Evolutionary conservation across 495 filamentous ascomycete species (phyloP), one percentile per base, ranked within the genome.

Genomic region (Penicillium verhagenii): DNA sequence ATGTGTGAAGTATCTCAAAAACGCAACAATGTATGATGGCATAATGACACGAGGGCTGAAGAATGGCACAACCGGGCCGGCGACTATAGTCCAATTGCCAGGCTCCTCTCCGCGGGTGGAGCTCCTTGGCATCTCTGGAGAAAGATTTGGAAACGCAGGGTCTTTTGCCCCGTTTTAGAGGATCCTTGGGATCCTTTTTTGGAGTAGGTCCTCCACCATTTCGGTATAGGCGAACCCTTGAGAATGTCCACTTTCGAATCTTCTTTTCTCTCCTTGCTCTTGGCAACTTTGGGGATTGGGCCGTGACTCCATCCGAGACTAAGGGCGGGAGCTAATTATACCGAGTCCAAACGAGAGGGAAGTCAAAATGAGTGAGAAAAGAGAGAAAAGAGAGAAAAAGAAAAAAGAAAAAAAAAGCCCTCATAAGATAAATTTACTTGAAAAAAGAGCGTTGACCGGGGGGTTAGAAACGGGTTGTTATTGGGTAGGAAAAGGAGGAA

Each of bases 321-420:
- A 52, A 52, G 49, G 49, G 48, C 48, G 48, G 49, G 37, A 52
- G 37, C 49, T 52, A 52, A 52, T 40, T 52, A 52, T 43, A 43
- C 38, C 48, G 11, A 16, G 13, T 11, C n/a, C 16, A 21, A 47
- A 47, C 23, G 26, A 20, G 44, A 42, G 6, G 10, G 6, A 35
- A 35, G 10, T 1, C 2, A 40, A 40, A 40, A 16, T n/a, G 20
- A 11, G 20, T 9, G 7, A 16, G 40, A n/a, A 19, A 28, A 35
- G 13, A 19, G 26, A 10, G 25, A 39, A 23, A 2, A 6, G 10
- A n/a, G 35, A 28, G 1, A 7, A 47, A 16, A 4, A 47, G 11
- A 42, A 42, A 2, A 42, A 18, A 42, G 11, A 18, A 42, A n/a
- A 42, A 42, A 42, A n/a, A n/a, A n/a, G n/a, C n/a, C n/a, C n/a